Base-by-base conservation (phyloP, 306 rosid genomes). In the Styphnolobium japonicum region DNA sequence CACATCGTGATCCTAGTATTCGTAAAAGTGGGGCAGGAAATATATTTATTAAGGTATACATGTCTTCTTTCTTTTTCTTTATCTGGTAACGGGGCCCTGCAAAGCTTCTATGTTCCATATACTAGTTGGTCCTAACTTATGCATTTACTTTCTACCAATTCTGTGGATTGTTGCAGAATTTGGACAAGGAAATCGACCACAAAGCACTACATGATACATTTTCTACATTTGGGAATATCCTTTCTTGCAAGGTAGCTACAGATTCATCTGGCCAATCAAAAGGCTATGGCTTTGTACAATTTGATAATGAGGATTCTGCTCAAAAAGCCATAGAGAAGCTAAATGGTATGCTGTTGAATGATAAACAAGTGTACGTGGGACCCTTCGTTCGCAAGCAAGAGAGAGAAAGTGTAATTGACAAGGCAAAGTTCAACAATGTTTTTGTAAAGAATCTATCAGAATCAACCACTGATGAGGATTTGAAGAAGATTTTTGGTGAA, bases 361-460 rank as follows among this genome's bases (percentile, higher is more conserved):
- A 96, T 78, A 96, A 96, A 75, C 97, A 91, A 88, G 99, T 96
- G 33, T 96, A 48, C 85, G 99, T 96, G 69, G 99, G 99, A 23
- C 99, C 99, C 72, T 96, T 96, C 85, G 93, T 90, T 69, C 99
- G 98, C 82, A 96, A 96, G 88, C 99, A 93, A 84, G 99, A 96
- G 87, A 87, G 99, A 72, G 99, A 96, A 0, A 57, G 71, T 83
- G 53, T 67, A 14, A 2, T 23, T 61, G 97, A 91, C 67, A 93
- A 88, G 78, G 83, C 83, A 0, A 91, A 79, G 27, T 96, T 96
- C 74, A 90, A 90, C 84, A 93, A 96, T 82, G 98, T 96, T 60
- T 96, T 88, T 87, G 92, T 96, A 0, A 96, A 96, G 92, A 96
- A 96, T 80, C 83, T 93, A 4, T 79, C 96, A 2, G 99, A 96